A percentile compares a stretch with the other conserved stretches of the same genome.
These are phyloP conservation scores for Ogataea allantospora DNA, from an alignment of 805 yeast genomes.

Conservation along the genomic window DNA sequence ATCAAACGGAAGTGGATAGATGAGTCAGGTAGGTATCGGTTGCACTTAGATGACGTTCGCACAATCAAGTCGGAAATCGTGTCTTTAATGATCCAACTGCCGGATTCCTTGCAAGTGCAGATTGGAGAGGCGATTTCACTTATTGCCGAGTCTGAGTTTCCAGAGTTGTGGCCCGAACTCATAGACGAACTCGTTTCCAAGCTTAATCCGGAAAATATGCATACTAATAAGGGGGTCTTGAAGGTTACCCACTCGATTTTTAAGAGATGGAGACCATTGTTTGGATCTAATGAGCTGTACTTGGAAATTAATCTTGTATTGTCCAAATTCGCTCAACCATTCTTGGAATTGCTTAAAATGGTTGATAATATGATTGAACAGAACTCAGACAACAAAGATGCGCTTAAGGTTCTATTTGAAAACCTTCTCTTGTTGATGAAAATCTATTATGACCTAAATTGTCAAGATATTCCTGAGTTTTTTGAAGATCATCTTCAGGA, in stretches of 20 bases:
- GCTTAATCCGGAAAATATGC: slow-evolving; percentile 64
- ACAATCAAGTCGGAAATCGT: slow-evolving; percentile 75
- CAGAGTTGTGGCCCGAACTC: slow-evolving; percentile 80
- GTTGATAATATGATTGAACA: slow-evolving; percentile 64
- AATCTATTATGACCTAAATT: slow-evolving; percentile 88
- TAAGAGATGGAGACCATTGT: slow-evolving; percentile 94
- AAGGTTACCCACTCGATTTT: slow-evolving; percentile 94
- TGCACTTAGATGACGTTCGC: slow-evolving; percentile 59
- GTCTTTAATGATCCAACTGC: slow-evolving; percentile 80
- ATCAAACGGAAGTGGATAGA: slow-evolving; percentile 85
- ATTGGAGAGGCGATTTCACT: slow-evolving; percentile 90
- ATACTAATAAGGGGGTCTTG: slow-evolving; percentile 78
- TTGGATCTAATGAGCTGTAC: slow-evolving; percentile 86
- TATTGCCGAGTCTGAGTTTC: slow-evolving; percentile 96
- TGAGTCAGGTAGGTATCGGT: slow-evolving; percentile 76
- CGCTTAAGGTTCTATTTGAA: slow-evolving; percentile 59
- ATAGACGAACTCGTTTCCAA: slow-evolving; percentile 70
- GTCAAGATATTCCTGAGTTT: slow-evolving; percentile 97
- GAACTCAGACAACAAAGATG: slow-evolving; percentile 44
- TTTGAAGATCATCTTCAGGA: slow-evolving; percentile 83
- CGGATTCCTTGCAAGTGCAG: slow-evolving; percentile 81
- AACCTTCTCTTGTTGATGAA: slow-evolving; percentile 70
- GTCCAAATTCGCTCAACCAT: slow-evolving; percentile 79
- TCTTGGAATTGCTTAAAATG: slow-evolving; percentile 60
- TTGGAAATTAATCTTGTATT: slow-evolving; percentile 84